A percentile compares a stretch with the other conserved stretches of the same genome.
phyloP scores from a whole-genome alignment of 768 basidiomycete species.

The Phanerochaete carnosa region DNA sequence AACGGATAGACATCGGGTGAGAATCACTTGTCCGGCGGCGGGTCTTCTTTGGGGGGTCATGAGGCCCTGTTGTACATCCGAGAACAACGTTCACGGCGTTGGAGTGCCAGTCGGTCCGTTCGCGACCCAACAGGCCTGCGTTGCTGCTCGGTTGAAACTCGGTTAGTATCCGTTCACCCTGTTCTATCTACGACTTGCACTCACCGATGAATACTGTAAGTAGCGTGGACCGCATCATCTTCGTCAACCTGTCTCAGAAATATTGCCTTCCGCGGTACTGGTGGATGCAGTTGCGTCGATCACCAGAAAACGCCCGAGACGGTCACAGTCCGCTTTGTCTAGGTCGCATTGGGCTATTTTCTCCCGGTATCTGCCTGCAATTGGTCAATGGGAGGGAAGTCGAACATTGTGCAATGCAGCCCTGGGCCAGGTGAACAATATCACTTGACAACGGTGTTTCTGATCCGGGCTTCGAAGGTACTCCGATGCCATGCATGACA shows the following conservation, averaged over 20 bases:
- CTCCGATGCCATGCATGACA: background rate
- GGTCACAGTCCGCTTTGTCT: background rate
- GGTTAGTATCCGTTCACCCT: background rate
- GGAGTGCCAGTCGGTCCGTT: background rate
- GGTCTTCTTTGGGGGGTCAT: conserved; percentile 12
- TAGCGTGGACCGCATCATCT: background rate
- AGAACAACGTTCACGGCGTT: background rate
- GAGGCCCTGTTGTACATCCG: conserved; percentile 9
- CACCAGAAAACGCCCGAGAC: background rate
- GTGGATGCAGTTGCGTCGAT: background rate
- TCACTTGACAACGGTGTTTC: conserved; percentile 5
- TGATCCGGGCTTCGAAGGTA: background rate
- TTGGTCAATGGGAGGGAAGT: background rate
- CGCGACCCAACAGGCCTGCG: background rate
- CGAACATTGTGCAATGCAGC: background rate
- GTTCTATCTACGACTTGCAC: background rate
- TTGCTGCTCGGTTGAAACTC: conserved; percentile 2
- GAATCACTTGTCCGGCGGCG: conserved; percentile 19
- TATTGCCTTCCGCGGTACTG: background rate
- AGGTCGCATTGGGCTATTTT: background rate
- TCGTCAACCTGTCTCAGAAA: background rate
- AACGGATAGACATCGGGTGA: conserved; percentile 28
- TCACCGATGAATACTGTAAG: conserved; percentile 2
- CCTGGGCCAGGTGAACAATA: background rate
- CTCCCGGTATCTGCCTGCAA: background rate